These are phyloP conservation scores for Chimonanthus salicifolius DNA, from an alignment of 164 flowering plant species.

Conservation along the genomic window DNA sequence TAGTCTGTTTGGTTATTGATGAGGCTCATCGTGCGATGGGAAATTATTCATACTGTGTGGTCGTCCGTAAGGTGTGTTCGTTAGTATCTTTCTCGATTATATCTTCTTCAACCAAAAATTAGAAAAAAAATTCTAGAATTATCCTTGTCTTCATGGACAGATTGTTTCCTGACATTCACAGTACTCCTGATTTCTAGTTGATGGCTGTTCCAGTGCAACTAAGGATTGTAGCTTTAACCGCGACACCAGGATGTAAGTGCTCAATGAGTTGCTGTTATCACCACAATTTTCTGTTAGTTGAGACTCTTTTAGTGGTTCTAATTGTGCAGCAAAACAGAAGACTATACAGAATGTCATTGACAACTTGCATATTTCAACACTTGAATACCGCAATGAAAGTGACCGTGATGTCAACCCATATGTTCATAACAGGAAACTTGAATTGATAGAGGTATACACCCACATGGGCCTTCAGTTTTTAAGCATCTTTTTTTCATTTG, in stretches of 20 bases:
- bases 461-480: neutral
- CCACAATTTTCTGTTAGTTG: constrained; percentile 6
- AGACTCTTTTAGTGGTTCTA: constrained; percentile 15
- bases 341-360: constrained; percentile 73
- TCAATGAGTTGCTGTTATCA: neutral
- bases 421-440: constrained; percentile 73
- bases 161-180: constrained; percentile 4
- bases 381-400: constrained; percentile 84
- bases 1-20: constrained; percentile 91
- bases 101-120: neutral
- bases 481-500: neutral
- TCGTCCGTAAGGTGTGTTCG: constrained; percentile 73
- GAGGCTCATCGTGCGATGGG: constrained; percentile 96
- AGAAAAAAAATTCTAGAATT: too few relatives aligned
- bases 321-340: constrained; percentile 62
- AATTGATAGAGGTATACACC: constrained; percentile 58
- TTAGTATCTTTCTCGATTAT: neutral
- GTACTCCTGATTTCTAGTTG: constrained; percentile 42
- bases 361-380: constrained; percentile 71
- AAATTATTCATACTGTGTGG: constrained; percentile 83
- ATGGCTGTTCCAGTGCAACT: constrained; percentile 69
- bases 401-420: constrained; percentile 73
- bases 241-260: constrained; percentile 93
- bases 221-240: constrained; percentile 86
- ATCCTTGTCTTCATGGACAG: neutral